A percentile compares a stretch with the other conserved stretches of the same genome.
Evolutionary conservation across 2,329 filamentous ascomycete genomes (phyloP).

Genomic region (Beauveria scarabaeidicola): DNA sequence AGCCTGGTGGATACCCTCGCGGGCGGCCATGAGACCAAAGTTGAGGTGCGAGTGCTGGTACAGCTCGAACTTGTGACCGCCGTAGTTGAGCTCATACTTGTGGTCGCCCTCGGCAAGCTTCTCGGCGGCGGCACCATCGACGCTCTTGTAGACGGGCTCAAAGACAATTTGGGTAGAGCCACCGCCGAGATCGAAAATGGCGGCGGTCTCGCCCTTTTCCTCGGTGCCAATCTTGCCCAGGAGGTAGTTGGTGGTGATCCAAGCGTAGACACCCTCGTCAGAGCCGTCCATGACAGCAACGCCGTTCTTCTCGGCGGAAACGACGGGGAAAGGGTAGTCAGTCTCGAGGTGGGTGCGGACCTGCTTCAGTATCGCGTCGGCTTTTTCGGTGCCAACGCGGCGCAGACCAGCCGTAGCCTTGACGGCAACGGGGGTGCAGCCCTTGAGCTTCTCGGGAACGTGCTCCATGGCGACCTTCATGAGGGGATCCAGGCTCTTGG

Average conservation of each 20-base stretch:
- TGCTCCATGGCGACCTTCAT: constrained; percentile 77
- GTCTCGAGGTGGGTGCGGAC: constrained; percentile 80
- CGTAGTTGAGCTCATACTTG: constrained; percentile 88
- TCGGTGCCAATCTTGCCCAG: constrained; percentile 94
- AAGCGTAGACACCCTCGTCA: constrained; percentile 95
- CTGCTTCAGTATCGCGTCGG: constrained; percentile 73
- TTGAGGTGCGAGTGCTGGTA: constrained; percentile 98
- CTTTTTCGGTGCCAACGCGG: constrained; percentile 73
- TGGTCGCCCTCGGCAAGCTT: constrained; percentile 84
- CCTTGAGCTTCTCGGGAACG: constrained; percentile 81
- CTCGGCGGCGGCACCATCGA: constrained; percentile 72
- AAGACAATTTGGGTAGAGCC: constrained; percentile 99
- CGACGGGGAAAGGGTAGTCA: constrained; percentile 88
- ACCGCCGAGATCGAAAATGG: constrained; percentile 91
- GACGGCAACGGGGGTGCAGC: constrained; percentile 92
- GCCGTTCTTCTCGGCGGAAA: constrained; percentile 74
- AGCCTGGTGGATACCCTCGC: constrained; percentile 71
- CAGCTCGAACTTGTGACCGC: constrained; percentile 80
- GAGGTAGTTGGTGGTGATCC: constrained; percentile 98
- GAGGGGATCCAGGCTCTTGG: constrained; percentile 78
- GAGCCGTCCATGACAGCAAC: constrained; percentile 97
- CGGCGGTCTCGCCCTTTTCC: constrained; percentile 83
- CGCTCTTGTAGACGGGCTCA: constrained; percentile 80
- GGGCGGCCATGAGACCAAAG: constrained; percentile 92
- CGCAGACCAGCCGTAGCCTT: constrained; percentile 94